Evolutionary conservation across 2,329 filamentous ascomycete genomes (phyloP).

Genomic region (Colletotrichum shisoi): DNA sequence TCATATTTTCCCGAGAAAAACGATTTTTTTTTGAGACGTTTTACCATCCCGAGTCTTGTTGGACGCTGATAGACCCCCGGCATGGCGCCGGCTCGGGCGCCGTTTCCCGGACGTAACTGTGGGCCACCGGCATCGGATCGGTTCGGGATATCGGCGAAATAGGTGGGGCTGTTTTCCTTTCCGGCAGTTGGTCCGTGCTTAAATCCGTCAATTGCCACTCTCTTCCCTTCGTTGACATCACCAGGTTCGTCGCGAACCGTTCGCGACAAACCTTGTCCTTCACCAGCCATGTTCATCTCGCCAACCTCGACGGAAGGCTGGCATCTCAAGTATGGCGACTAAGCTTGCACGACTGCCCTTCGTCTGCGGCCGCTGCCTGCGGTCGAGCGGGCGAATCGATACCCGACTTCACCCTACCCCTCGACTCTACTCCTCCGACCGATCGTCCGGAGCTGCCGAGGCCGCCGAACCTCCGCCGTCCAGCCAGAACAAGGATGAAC

Average conservation of each 20-base stretch:
- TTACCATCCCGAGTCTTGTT: too few relatives aligned
- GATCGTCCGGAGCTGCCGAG: constrained; percentile 23
- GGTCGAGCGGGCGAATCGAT: neutral
- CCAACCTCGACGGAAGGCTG: constrained; percentile 10
- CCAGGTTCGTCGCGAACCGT: constrained; percentile 8
- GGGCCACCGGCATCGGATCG: neutral
- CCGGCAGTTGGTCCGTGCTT: constrained; percentile 30
- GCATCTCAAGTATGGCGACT: constrained; percentile 31
- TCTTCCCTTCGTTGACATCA: constrained; percentile 36
- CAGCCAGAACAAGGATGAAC: constrained; percentile 4
- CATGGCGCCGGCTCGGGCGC: neutral
- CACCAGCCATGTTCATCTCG: constrained; percentile 12
- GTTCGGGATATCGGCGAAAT: neutral
- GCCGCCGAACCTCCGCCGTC: constrained; percentile 1
- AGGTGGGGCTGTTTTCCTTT: neutral
- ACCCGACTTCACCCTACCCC: neutral
- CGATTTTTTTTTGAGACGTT: too few relatives aligned
- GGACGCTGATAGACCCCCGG: neutral
- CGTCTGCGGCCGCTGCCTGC: constrained; percentile 16
- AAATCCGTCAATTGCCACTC: constrained; percentile 36
- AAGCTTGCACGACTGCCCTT: constrained; percentile 6
- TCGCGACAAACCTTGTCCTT: neutral
- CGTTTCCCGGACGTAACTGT: neutral
- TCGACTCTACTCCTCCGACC: constrained; percentile 32
- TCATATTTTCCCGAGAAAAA: too few relatives aligned